Conservation (phyloP, 352 stramenopile genomes). For the Globisporangium abappressorium region DNA sequence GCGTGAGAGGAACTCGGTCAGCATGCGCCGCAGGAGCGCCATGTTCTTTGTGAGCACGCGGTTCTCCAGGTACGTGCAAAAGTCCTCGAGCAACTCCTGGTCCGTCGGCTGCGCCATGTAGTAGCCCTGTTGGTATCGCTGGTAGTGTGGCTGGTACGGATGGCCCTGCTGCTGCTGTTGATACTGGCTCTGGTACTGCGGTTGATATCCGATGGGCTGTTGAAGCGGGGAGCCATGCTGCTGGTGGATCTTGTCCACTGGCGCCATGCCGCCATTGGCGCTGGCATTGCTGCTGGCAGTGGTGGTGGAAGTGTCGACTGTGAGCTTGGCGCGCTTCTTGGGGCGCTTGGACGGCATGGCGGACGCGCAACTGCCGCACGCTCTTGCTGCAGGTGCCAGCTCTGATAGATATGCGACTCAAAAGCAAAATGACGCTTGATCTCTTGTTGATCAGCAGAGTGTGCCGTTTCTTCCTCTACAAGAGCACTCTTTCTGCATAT, state of each 20-base stretch:
- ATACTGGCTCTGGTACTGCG: background rate
- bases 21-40: constrained; percentile 47
- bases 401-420: too few relatives aligned
- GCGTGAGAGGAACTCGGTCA: constrained; percentile 48
- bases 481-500: too few relatives aligned
- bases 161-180: background rate
- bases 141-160: background rate
- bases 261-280: background rate
- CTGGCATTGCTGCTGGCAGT: background rate
- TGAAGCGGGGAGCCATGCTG: background rate
- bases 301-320: background rate
- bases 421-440: background rate
- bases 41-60: constrained; percentile 46
- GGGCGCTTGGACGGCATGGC: background rate
- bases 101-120: constrained; percentile 11
- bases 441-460: background rate
- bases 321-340: background rate
- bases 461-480: background rate
- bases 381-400: too few relatives aligned
- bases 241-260: background rate
- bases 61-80: constrained; percentile 49
- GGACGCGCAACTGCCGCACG: background rate
- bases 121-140: background rate
- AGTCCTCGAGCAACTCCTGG: constrained; percentile 44
- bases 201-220: background rate